These are phyloP conservation scores for Peziza echinospora DNA, from an alignment of 495 filamentous ascomycete species.

Conservation along the genomic window DNA sequence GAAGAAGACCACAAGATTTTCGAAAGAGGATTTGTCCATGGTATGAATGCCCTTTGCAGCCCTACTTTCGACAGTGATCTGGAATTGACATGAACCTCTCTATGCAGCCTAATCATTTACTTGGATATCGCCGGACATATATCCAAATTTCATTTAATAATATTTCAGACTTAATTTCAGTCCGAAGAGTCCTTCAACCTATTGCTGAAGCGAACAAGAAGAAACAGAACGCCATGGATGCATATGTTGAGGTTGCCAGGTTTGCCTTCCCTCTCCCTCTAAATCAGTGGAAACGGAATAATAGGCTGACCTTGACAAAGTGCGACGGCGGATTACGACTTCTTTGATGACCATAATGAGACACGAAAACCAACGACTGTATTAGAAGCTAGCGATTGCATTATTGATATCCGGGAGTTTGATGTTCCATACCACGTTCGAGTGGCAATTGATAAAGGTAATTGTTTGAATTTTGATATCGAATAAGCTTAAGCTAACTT, in stretches of 20 bases:
- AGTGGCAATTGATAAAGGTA: slow-evolving; percentile 88
- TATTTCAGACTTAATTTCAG: slow-evolving; percentile 61
- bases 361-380: slow-evolving; percentile 55
- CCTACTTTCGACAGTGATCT: neutral
- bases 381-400: slow-evolving; percentile 84
- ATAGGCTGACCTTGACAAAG: slow-evolving; percentile 29
- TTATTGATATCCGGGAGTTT: slow-evolving; percentile 97
- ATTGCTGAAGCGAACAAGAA: slow-evolving; percentile 94
- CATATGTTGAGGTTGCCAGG: slow-evolving; percentile 90
- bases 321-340: slow-evolving; percentile 72
- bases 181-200: slow-evolving; percentile 61
- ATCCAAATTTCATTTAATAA: slow-evolving; percentile 72
- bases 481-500: slow-evolving; percentile 10
- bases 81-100: neutral
- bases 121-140: slow-evolving; percentile 74
- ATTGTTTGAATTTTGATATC: slow-evolving; percentile 3
- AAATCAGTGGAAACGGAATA: neutral
- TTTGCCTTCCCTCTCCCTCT: slow-evolving; percentile 23
- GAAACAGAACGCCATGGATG: slow-evolving; percentile 86
- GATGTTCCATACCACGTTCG: slow-evolving; percentile 98
- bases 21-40: slow-evolving; percentile 89
- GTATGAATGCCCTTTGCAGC: neutral
- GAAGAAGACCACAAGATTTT: slow-evolving; percentile 51
- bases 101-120: slow-evolving; percentile 57
- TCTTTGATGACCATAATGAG: slow-evolving; percentile 85